Evolutionary conservation across 805 yeast genomes (phyloP), one percentile per base, ranked within the genome.

Genomic region (Candida qinlingensis): DNA sequence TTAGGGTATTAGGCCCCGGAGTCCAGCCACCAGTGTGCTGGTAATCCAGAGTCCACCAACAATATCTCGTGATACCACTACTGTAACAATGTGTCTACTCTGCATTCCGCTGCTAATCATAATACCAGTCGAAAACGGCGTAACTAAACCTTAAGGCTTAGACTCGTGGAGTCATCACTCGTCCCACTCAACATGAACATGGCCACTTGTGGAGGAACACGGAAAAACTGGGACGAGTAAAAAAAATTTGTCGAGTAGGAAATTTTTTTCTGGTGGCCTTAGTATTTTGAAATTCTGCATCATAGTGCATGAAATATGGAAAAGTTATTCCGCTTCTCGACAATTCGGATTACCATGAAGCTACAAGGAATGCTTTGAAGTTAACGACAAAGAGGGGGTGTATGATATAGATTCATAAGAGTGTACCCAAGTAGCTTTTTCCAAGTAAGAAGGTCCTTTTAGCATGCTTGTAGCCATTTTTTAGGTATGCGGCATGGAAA

Each of bases 281-380:
- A 31, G 34, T 31, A 11, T 31, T 31, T 31, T 31, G 34, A 31
- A 31, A 31, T 31, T 11, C 11, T 31, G 34, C 34, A 11, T 31
- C 34, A 11, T 2, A 31, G 31, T 7, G 31, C 42, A 40, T 33
- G 31, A 34, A 34, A 33, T 25, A 34, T 25, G 19, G n/a, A 35
- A 41, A 41, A 29, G 37, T 44, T 44, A 7, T 27, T 38, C 33
- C 42, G 53, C 45, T 52, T 52, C 50, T 48, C 47, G 49, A 51
- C 49, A 44, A 29, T 37, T 34, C 39, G 40, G 7, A 46, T 29
- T 39, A 19, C 12, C 19, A 25, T 27, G 19, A n/a, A 37, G 29
- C 13, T 28, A 26, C 11, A 8, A 8, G 2, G 34, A 31, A 2
- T 2, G 34, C 19, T 19, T 19, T 19, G 19, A 19, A 19, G 19